Evolutionary conservation across 1,284 basidiomycete genomes (phyloP), one percentile per base, ranked within the genome.

Genomic region (Moniliophthora roreri): DNA sequence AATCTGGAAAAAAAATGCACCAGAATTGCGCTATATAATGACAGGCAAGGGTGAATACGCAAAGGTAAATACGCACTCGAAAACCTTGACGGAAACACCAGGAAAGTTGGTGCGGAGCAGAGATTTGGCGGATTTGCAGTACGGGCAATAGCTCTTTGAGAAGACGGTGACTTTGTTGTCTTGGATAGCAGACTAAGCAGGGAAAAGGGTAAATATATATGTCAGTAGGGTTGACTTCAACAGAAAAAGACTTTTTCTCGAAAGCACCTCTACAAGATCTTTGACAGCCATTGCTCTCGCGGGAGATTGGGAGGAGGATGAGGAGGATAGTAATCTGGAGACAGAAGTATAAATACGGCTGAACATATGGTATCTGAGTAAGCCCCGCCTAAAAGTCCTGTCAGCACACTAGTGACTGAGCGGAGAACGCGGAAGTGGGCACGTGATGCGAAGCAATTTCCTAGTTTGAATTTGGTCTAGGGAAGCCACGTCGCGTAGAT

Each of bases 61-160:
- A 9, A 53, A 45, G 18, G 21, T 18, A 16, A 7, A 55, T 34
- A 73, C 83, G 51, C 58, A 89, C 87, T 90, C 87, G 56, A 78
- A 63, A 51, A 89, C 72, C 56, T 74, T 68, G 51, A 80, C 68
- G 37, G 72, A 58, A n/a, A 75, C 75, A 9, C 76, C 64, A 0
- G 79, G 74, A 62, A 79, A 87, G 20, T 80, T 64, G 4, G 59
- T 56, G 1, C 62, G 60, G 58, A 91, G 77, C n/a, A 88, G 69
- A 0, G 56, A 51, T 68, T 90, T 90, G 34, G 85, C 80, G 8
- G 66, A 67, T 54, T 57, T 71, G 74, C 85, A 87, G 69, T 77
- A 87, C 7, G 82, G 81, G 67, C 80, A 91, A 45, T 66, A 80
- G 9, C 75, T 71, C 74, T 91, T 90, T 52, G 87, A 88, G 68